These are phyloP conservation scores for Populus hybrid DNA, from an alignment of 441 rosid species.

Conservation along the genomic window DNA sequence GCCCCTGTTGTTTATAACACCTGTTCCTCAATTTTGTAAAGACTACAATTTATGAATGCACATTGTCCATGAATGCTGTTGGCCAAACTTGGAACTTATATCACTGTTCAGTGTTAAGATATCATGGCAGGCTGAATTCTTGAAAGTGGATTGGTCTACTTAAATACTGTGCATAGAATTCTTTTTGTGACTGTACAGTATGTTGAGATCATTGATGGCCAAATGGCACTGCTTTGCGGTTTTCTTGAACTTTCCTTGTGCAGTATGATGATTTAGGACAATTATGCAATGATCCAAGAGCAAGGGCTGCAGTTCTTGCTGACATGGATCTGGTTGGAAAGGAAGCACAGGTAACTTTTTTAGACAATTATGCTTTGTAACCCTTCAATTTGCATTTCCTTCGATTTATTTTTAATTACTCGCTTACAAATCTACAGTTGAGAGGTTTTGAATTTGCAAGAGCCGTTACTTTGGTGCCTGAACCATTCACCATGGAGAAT, in stretches of 20 bases:
- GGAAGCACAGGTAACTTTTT: slow-evolving; percentile 72
- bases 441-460: slow-evolving; percentile 98
- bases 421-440: slow-evolving; percentile 44
- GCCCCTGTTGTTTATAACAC: too few relatives aligned
- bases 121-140: neutral
- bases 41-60: neutral
- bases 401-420: neutral
- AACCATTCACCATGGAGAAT: slow-evolving; percentile 77
- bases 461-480: slow-evolving; percentile 77
- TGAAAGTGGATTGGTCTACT: neutral
- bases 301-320: slow-evolving; percentile 67
- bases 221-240: neutral
- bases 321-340: slow-evolving; percentile 80
- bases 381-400: neutral
- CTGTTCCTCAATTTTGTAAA: too few relatives aligned
- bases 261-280: slow-evolving; percentile 64
- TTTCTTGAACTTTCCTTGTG: slow-evolving; percentile 16
- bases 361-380: neutral
- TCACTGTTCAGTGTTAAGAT: neutral
- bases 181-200: neutral
- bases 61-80: neutral
- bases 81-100: too few relatives aligned
- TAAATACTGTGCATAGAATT: neutral
- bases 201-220: neutral
- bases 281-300: slow-evolving; percentile 71